Base-by-base conservation (phyloP, 2,329 filamentous ascomycete species). In the Cordyceps fumosorosea region DNA sequence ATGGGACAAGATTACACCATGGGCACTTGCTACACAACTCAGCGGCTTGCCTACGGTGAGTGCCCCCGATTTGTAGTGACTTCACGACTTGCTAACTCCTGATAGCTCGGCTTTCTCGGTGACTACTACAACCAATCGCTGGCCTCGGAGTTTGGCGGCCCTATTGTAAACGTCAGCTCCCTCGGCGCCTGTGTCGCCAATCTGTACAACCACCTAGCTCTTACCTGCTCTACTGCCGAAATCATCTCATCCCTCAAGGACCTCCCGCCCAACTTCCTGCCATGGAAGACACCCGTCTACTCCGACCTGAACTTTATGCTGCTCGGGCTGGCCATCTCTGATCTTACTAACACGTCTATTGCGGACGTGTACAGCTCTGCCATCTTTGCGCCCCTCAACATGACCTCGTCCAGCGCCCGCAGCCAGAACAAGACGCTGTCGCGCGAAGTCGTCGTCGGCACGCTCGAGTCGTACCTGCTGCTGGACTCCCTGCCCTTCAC, bases 291-390 rank as follows among this genome's bases (percentile, higher is more conserved):
- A 16, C 59, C 59, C 11, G 51, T 55, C 10, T 61, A 61, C 16
- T 61, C 59, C 5, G 59, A 61, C 10, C 44, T 61, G 14, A 55
- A 55, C 44, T 61, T 61, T 29, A 54, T 61, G 51, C 42, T 61
- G 0, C 59, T 61, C 51, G 59, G 51, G 10, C 50, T 48, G 29
- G 59, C 51, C 26, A 55, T 61, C 10, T 37, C 59, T 8, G 53
- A 40, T 29, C 22, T 61, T 11, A 55, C 59, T 18, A 55, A 48
- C 48, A 55, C 45, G 29, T 26, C 59, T 22, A 40, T 50, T 11
- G 29, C 51, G 2, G 51, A 54, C 11, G 40, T 61, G 18, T 61
- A 61, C 51, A 32, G 29, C 40, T 34, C 51, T 20, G 42, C 51
- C 29, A 14, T 61, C 29, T 61, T 61, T n/a, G 1, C 3, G 5